These are phyloP conservation scores for Solanum aculeatissimum DNA, from an alignment of 305 asterid species.

Conservation along the genomic window DNA sequence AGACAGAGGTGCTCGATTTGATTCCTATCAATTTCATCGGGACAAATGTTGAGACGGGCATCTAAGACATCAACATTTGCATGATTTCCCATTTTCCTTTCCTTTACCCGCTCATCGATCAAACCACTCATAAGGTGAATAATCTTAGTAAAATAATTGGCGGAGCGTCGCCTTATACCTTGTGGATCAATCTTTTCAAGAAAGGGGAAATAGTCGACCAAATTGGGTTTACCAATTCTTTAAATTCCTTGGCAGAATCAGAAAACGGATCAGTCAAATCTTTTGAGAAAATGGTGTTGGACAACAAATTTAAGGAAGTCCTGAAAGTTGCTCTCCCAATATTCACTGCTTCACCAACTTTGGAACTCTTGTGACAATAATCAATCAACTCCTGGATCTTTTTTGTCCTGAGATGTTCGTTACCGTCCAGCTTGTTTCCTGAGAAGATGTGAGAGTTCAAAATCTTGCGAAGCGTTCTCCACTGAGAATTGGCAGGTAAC, in stretches of 20 bases:
- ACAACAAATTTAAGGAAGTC: constrained; percentile 12
- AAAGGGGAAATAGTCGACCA: constrained; percentile 20
- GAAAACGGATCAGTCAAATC: constrained; percentile 10
- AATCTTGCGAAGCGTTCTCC: constrained; percentile 1
- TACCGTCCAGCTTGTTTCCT: background rate
- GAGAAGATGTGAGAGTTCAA: background rate
- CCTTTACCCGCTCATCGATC: background rate
- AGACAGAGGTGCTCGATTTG: constrained; percentile 55
- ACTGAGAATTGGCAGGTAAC: background rate
- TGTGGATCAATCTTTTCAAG: constrained; percentile 24
- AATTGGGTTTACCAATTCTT: constrained; percentile 13
- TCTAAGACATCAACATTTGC: constrained; percentile 27
- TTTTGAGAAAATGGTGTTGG: constrained; percentile 15
- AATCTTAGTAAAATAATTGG: constrained; percentile 7
- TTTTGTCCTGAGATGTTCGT: background rate
- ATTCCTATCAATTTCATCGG: constrained; percentile 35
- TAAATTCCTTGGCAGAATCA: constrained; percentile 10
- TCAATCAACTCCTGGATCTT: background rate
- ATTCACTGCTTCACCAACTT: constrained; percentile 4
- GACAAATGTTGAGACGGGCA: constrained; percentile 18
- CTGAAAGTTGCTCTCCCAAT: constrained; percentile 14
- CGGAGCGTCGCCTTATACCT: background rate
- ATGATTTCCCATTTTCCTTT: background rate
- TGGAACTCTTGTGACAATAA: background rate
- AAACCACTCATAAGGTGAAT: background rate